Percentiles rank a stretch among this genome's conserved stretches.
phyloP scores from a whole-genome alignment of 108 stramenopile genomes.

The Stephanodiscus triporus region DNA sequence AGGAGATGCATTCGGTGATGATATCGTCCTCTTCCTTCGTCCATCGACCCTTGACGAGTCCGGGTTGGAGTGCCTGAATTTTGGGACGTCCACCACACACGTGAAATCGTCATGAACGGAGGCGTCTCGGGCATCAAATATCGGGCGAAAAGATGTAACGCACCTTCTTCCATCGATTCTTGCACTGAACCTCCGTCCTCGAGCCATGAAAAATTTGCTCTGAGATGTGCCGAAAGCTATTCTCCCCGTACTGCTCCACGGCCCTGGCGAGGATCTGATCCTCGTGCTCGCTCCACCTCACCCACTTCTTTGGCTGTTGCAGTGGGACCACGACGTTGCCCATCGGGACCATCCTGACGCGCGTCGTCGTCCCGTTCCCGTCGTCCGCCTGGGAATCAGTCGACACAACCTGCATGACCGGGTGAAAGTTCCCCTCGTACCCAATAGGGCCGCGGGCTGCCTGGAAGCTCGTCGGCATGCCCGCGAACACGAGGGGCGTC shows the following conservation, averaged over 20 bases:
- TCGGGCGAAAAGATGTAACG: neutral
- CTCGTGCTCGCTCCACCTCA: constrained; percentile 48
- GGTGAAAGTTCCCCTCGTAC: constrained; percentile 21
- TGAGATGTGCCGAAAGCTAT: constrained; percentile 58
- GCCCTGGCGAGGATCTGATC: constrained; percentile 49
- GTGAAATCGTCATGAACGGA: neutral
- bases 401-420: constrained; percentile 31
- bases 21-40: constrained; percentile 74
- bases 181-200: constrained; percentile 84
- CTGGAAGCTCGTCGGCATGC: neutral
- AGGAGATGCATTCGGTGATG: constrained; percentile 51
- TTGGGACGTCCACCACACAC: neutral
- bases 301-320: constrained; percentile 38
- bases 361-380: neutral
- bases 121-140: too few relatives aligned
- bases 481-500: constrained; percentile 33
- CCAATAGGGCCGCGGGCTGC: neutral
- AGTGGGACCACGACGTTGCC: constrained; percentile 19
- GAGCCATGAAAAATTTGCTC: constrained; percentile 46
- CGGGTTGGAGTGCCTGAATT: constrained; percentile 72
- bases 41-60: constrained; percentile 88
- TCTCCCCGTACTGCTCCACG: constrained; percentile 43
- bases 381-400: constrained; percentile 29
- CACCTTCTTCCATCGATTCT: constrained; percentile 93
- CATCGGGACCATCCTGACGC: constrained; percentile 9